Evolutionary conservation across 2,329 filamentous ascomycete genomes (phyloP).

Genomic region (Calonectria pseudoturangicola): DNA sequence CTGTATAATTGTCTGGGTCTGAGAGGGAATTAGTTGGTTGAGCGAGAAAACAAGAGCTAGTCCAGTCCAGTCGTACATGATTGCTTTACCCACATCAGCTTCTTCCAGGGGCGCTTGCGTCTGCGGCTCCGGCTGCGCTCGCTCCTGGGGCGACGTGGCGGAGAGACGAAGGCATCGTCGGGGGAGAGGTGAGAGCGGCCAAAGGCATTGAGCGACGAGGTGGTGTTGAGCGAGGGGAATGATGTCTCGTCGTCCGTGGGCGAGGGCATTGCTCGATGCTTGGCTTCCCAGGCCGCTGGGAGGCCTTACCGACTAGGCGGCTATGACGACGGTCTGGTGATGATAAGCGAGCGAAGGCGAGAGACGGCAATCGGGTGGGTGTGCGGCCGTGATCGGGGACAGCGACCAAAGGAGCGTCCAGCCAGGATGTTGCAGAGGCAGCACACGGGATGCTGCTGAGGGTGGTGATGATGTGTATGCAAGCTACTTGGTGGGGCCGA

Average conservation of each 20-base stretch:
- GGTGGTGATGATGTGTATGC: slow-evolving; percentile 34
- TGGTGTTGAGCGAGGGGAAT: slow-evolving; percentile 58
- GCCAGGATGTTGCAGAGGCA: slow-evolving; percentile 26
- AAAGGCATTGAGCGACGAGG: slow-evolving; percentile 57
- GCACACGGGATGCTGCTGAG: slow-evolving; percentile 25
- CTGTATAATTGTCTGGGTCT: slow-evolving; percentile 99
- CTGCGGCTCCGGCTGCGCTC: slow-evolving; percentile 79
- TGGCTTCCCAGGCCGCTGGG: slow-evolving; percentile 8
- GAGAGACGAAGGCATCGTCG: slow-evolving; percentile 87
- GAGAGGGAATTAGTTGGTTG: slow-evolving; percentile 34
- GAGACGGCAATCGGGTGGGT: slow-evolving; percentile 5
- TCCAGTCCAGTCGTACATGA: slow-evolving; percentile 67
- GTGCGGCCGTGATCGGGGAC: slow-evolving; percentile 28
- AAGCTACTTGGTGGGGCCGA: slow-evolving; percentile 30
- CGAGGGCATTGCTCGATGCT: slow-evolving; percentile 58
- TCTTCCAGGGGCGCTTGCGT: slow-evolving; percentile 89
- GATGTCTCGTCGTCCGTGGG: slow-evolving; percentile 63
- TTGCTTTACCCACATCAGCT: slow-evolving; percentile 98
- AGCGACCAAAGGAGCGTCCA: slow-evolving; percentile 30
- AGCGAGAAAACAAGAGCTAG: background rate
- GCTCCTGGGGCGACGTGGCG: slow-evolving; percentile 72
- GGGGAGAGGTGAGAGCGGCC: slow-evolving; percentile 85
- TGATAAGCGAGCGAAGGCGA: slow-evolving; percentile 4
- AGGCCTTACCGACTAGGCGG: slow-evolving; percentile 16
- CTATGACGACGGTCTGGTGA: slow-evolving; percentile 12